Conservation (phyloP, 139 green algal species). For the Picochlorum sp. region DNA sequence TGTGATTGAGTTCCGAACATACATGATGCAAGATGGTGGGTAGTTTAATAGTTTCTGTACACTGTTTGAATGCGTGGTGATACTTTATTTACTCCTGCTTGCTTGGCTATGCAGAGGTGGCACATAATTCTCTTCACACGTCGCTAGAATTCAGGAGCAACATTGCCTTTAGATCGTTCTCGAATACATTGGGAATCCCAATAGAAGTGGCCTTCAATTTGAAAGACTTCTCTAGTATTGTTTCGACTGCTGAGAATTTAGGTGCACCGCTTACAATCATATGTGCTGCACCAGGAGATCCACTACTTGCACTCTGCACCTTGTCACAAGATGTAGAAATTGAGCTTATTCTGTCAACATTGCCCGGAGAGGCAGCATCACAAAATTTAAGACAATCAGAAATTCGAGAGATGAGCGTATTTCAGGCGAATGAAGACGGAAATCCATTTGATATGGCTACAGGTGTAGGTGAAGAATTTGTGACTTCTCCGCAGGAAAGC, state of each 20-base stretch:
- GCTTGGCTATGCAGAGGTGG: not conserved
- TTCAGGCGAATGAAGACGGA: too few species aligned
- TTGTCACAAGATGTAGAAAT: not conserved
- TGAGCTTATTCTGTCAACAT: too few species aligned
- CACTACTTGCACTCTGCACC: not conserved
- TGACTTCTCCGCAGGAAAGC: too few species aligned
- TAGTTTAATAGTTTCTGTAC: too few species aligned
- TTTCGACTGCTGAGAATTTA: constrained; percentile 46
- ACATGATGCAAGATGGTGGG: not conserved
- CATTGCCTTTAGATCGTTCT: constrained; percentile 50
- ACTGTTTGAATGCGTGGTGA: too few species aligned
- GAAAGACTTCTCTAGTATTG: constrained; percentile 58
- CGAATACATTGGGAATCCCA: constrained; percentile 17
- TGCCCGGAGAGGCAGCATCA: too few species aligned
- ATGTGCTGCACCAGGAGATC: not conserved
- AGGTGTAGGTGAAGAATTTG: too few species aligned
- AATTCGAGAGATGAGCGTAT: too few species aligned
- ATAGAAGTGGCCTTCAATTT: constrained; percentile 68
- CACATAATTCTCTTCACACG: constrained; percentile 45
- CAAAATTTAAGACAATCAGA: too few species aligned
- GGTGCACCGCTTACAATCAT: not conserved
- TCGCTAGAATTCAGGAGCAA: constrained; percentile 44
- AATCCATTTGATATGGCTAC: too few species aligned
- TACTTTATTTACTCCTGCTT: not conserved
- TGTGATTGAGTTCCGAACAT: not conserved